A percentile compares a stretch with the other conserved stretches of the same genome.
Evolutionary conservation across 306 rosid genomes (phyloP).

Genomic region (Vigna radiata): DNA sequence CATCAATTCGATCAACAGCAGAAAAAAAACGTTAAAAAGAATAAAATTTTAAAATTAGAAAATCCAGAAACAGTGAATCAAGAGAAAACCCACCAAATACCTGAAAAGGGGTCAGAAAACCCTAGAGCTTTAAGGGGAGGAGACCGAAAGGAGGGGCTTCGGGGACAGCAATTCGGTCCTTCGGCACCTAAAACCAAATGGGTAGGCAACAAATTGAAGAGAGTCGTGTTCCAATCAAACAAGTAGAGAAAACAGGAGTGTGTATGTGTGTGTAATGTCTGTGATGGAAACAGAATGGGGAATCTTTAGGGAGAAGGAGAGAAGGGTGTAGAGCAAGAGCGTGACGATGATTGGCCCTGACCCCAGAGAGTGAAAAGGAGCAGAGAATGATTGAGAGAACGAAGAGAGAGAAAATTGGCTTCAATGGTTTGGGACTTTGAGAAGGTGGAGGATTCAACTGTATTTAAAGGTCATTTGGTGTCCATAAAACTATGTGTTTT

Average conservation of each 20-base stretch:
- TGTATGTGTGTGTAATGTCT: slow-evolving; percentile 35
- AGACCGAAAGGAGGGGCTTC: neutral
- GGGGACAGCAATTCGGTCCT: slow-evolving; percentile 6
- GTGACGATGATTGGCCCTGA: slow-evolving; percentile 64
- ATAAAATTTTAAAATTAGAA: slow-evolving; percentile 26
- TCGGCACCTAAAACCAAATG: slow-evolving; percentile 34
- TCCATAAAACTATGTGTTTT: slow-evolving; percentile 46
- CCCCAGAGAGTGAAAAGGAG: slow-evolving; percentile 54
- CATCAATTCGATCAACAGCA: slow-evolving; percentile 45
- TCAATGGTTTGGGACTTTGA: slow-evolving; percentile 39
- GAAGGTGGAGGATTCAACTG: slow-evolving; percentile 57
- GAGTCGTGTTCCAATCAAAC: slow-evolving; percentile 23
- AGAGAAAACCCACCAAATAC: slow-evolving; percentile 42
- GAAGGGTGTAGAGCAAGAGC: slow-evolving; percentile 45
- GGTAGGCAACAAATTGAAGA: slow-evolving; percentile 39
- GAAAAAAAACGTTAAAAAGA: neutral
- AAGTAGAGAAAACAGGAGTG: slow-evolving; percentile 33
- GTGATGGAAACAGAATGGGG: slow-evolving; percentile 43
- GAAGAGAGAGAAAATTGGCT: slow-evolving; percentile 12
- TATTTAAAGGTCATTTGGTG: slow-evolving; percentile 66
- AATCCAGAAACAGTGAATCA: slow-evolving; percentile 15
- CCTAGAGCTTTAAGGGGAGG: slow-evolving; percentile 44
- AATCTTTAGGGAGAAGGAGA: slow-evolving; percentile 53
- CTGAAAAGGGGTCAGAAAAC: slow-evolving; percentile 54
- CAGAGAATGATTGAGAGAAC: slow-evolving; percentile 67